Percentiles rank a stretch among this genome's conserved stretches.
phyloP scores from a whole-genome alignment of 371 early-diverging fungal genomes.

The Rhizopus stolonifer region DNA sequence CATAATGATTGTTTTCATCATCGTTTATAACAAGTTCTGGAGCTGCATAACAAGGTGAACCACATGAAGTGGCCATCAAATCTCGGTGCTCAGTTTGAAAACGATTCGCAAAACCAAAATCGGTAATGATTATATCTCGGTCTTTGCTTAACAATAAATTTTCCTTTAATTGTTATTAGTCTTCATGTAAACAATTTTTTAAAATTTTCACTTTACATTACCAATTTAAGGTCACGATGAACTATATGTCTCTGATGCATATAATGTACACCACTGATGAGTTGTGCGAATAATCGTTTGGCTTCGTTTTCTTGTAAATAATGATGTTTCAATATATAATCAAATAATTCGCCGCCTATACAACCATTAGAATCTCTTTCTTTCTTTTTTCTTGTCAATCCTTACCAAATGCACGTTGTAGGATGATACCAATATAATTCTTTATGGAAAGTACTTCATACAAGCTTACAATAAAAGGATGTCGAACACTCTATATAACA shows the following conservation, averaged over 20 bases:
- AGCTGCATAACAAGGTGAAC: conserved; percentile 97
- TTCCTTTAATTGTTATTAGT: conserved; percentile 55
- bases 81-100: conserved; percentile 60
- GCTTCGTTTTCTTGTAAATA: conserved; percentile 62
- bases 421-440: conserved; percentile 62
- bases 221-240: conserved; percentile 70
- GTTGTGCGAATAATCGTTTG: conserved; percentile 64
- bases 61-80: conserved; percentile 88
- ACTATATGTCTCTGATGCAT: conserved; percentile 55
- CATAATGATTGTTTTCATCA: conserved; percentile 88
- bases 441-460: conserved; percentile 70
- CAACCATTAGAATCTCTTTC: background rate
- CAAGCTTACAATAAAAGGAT: conserved; percentile 66
- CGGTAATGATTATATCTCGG: conserved; percentile 90
- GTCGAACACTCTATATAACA: conserved; percentile 27
- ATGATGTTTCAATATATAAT: conserved; percentile 59
- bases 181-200: conserved; percentile 6
- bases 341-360: conserved; percentile 60
- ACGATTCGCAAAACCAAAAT: conserved; percentile 98
- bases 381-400: background rate
- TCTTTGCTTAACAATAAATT: conserved; percentile 83
- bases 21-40: conserved; percentile 94
- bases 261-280: conserved; percentile 57
- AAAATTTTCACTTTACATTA: conserved; percentile 15
- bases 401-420: conserved; percentile 65